Base-by-base conservation (phyloP, 2,329 filamentous ascomycete genomes). In the Diaporthe citriasiana region DNA sequence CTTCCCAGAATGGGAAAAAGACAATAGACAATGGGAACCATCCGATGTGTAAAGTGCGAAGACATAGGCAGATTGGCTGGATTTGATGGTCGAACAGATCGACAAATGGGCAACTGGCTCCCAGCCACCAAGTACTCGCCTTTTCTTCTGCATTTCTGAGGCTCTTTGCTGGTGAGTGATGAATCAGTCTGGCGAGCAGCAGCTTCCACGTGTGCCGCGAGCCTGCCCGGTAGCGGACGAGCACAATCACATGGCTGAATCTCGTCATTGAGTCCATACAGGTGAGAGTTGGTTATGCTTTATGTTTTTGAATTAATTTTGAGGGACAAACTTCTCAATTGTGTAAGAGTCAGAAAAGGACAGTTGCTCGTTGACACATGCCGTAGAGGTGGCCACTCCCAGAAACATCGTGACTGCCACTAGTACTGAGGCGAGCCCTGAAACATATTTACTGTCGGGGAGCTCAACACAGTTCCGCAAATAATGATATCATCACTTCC, bases 381-480 rank as follows among this genome's bases (percentile, higher is more conserved):
- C 19, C 3, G 7, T 13, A 51, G 27, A 51, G 9, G n/a, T n/a
- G 45, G 30, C 7, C 19, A n/a, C n/a, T 51, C 33, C 15, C 4
- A 15, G 33, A 17, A 33, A 22, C 33, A 40, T 53, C 22, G n/a
- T 25, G 47, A 30, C 63, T 68, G 33, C 47, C 33, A 30, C 25
- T 38, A 4, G 0, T 15, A 38, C 25, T 27, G 22, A 17, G 50
- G 3, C 9, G 13, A 45, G 25, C 2, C 45, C 7, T 47, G 13
- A 1, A 12, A 1, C 4, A 38, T 0, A 5, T 10, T 1, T 5
- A 12, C 4, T 3, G 35, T 4, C 1, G 22, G 7, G 7, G 1
- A 13, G 25, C 1, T 27, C 30, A 12, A 51, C 2, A 38, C 7
- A 35, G 12, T 25, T 4, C 22, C 45, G 15, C 8, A 27, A 27